Base-by-base conservation (phyloP, 2,329 filamentous ascomycete species). In the Rugonectria rugulosa region DNA sequence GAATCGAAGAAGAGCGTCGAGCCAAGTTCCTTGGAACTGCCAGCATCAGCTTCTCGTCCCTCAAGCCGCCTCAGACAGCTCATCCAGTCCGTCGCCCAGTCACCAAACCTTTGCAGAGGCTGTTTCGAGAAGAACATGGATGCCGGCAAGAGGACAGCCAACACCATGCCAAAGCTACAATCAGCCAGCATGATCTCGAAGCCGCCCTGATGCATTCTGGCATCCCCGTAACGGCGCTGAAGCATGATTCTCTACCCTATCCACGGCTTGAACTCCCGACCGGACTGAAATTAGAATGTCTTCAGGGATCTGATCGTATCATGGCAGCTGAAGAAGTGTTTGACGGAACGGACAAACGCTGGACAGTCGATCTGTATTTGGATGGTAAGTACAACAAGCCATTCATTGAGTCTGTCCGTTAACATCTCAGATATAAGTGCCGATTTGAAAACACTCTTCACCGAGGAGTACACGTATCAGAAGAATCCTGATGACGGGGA, bases 361-460 rank as follows among this genome's bases (percentile, higher is more conserved):
- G 63, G 69, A 65, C 56, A 15, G 68, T 72, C 2, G 66, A 73
- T 56, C 49, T 72, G n/a, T 73, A 69, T 49, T 50, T 63, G 10
- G 59, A 65, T 56, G 61, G 68, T 71, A 20, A 11, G 41, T 34
- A 34, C 3, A 21, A 24, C 26, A 7, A 12, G 23, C 20, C 21
- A 9, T 26, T 24, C 26, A 29, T 29, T 7, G 7, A 41, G 37
- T 21, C 29, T 12, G 20, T 23, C 20, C 12, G 32, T 17, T 32
- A 52, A 29, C 44, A 49, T 43, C 19, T 20, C 15, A 63, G 55
- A 58, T 36, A 37, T 63, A n/a, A 58, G 48, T 26, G 14, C 24
- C 9, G 49, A 59, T 14, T 14, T 56, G 17, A 53, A 54, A 40
- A 41, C 17, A 38, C 34, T n/a, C 12, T 41, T 63, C 6, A 45